Evolutionary conservation across 2,329 filamentous ascomycete genomes (phyloP).

Genomic region (Hypoxylon sp.): DNA sequence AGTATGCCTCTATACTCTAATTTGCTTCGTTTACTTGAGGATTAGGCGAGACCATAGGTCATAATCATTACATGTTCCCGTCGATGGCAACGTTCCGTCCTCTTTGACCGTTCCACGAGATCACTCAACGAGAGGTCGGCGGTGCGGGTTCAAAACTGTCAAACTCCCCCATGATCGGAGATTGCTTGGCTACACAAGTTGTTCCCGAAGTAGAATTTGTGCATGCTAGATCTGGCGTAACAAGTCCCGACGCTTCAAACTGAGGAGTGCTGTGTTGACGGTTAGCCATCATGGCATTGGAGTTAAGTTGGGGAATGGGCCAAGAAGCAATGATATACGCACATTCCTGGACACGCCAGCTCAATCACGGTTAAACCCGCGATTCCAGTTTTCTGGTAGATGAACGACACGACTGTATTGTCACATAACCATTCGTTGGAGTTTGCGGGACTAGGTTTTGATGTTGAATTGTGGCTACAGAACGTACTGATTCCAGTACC

Average conservation of each 20-base stretch:
- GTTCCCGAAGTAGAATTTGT: constrained; percentile 44
- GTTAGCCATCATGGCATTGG: constrained; percentile 31
- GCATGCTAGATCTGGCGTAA: constrained; percentile 47
- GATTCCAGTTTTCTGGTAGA: constrained; percentile 52
- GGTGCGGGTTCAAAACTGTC: constrained; percentile 48
- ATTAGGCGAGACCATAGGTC: background rate
- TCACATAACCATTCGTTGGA: constrained; percentile 51
- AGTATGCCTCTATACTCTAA: background rate
- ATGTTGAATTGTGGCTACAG: constrained; percentile 51
- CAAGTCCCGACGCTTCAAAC: constrained; percentile 50
- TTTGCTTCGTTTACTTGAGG: background rate
- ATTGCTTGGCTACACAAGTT: constrained; percentile 45
- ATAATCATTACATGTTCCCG: background rate
- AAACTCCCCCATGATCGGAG: constrained; percentile 45
- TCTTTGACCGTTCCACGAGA: background rate
- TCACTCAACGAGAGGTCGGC: constrained; percentile 30
- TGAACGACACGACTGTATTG: constrained; percentile 50
- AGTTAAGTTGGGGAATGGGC: background rate
- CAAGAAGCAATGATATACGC: constrained; percentile 25
- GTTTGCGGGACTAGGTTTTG: constrained; percentile 43
- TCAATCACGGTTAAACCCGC: constrained; percentile 52
- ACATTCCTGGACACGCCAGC: constrained; percentile 51
- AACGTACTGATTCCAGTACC: constrained; percentile 50
- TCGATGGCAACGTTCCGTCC: background rate
- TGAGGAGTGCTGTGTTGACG: constrained; percentile 28